Evolutionary conservation across 2,329 filamentous ascomycete species (phyloP).

Genomic region (Aspergillus sclerotialis): DNA sequence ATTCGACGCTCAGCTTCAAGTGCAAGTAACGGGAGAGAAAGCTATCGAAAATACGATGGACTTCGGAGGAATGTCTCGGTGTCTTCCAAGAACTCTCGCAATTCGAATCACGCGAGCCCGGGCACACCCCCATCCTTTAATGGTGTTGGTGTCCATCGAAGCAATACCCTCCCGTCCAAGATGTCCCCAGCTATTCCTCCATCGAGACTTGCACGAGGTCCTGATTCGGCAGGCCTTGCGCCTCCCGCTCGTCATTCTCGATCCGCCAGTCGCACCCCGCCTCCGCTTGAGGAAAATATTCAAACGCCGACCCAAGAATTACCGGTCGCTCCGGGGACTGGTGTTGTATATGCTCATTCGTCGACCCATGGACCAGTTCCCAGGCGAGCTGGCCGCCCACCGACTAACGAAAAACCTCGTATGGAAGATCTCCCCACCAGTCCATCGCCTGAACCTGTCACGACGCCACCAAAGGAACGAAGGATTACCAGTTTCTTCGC

Average conservation of each 20-base stretch:
- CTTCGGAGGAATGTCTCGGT: conserved; percentile 86
- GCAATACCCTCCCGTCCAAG: conserved; percentile 91
- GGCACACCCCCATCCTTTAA: conserved; percentile 51
- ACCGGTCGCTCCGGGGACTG: conserved; percentile 9
- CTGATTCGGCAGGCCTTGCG: conserved; percentile 35
- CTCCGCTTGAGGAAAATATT: conserved; percentile 12
- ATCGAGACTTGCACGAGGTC: conserved; percentile 57
- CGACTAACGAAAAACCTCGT: conserved; percentile 8
- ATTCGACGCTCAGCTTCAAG: conserved; percentile 74
- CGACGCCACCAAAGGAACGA: conserved; percentile 59
- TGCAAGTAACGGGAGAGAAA: conserved; percentile 82
- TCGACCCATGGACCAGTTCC: conserved; percentile 27
- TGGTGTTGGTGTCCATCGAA: conserved; percentile 58
- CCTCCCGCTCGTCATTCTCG: conserved; percentile 23
- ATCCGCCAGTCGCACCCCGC: conserved; percentile 22
- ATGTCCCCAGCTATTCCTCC: conserved; percentile 67
- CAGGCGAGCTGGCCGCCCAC: conserved; percentile 12
- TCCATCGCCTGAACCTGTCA: conserved; percentile 31
- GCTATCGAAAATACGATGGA: conserved; percentile 67
- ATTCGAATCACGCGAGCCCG: conserved; percentile 66
- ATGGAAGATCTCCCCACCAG: conserved; percentile 43
- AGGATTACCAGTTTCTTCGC: conserved; percentile 63
- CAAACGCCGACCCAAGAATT: conserved; percentile 7
- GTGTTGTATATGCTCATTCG: conserved; percentile 21
- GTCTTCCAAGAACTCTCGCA: conserved; percentile 77